phyloP scores from a whole-genome alignment of 306 rosid genomes.

The Acacia crassicarpa region DNA sequence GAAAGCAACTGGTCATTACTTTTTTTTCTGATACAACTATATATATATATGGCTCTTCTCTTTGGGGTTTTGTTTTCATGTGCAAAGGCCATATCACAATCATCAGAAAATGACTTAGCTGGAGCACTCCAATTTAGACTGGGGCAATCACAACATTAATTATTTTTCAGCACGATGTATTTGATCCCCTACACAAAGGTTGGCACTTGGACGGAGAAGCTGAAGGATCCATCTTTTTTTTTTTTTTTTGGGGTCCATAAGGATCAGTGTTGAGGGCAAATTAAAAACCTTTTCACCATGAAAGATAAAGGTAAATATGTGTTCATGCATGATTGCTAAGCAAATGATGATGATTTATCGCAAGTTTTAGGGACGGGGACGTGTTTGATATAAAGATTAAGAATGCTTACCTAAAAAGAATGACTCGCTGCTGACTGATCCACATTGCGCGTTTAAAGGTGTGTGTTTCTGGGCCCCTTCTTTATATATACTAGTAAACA shows the following conservation, averaged over 20 bases:
- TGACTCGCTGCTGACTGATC: background rate
- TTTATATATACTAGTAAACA: background rate
- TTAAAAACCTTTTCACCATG: background rate
- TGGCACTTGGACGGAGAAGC: background rate
- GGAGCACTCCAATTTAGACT: slow-evolving; percentile 25
- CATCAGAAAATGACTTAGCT: slow-evolving; percentile 11
- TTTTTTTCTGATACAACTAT: slow-evolving; percentile 17
- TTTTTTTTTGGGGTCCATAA: background rate
- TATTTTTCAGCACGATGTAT: background rate
- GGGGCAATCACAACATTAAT: too few relatives aligned
- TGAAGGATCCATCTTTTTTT: background rate
- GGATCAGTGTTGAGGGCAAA: background rate
- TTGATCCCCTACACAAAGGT: background rate
- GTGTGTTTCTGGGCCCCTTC: background rate
- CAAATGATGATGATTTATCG: background rate
- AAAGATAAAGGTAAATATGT: background rate
- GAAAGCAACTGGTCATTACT: slow-evolving; percentile 35
- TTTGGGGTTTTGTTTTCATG: slow-evolving; percentile 19
- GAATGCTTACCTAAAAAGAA: background rate
- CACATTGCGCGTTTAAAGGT: background rate
- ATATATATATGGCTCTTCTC: background rate
- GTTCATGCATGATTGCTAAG: background rate
- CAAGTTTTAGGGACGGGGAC: background rate
- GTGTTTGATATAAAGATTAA: background rate
- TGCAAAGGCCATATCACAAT: slow-evolving; percentile 27